Percentiles rank a stretch among this genome's conserved stretches.
phyloP scores from a whole-genome alignment of 805 yeast genomes.

The Pichia gijzeniarum region DNA sequence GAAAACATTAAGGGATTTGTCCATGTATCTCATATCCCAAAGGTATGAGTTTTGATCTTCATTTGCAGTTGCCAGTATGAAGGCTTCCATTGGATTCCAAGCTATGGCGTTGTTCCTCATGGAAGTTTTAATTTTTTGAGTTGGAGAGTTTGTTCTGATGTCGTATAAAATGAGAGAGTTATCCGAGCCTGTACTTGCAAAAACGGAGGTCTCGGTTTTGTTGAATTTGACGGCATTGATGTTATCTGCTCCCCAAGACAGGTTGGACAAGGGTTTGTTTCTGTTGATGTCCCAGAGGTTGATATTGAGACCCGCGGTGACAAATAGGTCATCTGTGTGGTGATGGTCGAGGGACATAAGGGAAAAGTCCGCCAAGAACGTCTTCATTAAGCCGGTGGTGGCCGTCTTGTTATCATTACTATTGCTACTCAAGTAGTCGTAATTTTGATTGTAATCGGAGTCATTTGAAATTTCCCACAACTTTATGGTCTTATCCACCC shows the following conservation, averaged over 20 bases:
- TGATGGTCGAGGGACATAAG: conserved; percentile 87
- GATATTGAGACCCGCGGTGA: conserved; percentile 86
- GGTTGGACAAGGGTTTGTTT: conserved; percentile 64
- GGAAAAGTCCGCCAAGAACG: conserved; percentile 78
- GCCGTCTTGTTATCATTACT: conserved; percentile 23
- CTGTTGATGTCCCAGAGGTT: conserved; percentile 90
- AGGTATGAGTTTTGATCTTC: conserved; percentile 94
- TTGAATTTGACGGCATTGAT: conserved; percentile 78
- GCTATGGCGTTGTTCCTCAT: conserved; percentile 80
- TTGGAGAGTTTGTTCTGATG: conserved; percentile 81
- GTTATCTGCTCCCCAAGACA: conserved; percentile 97
- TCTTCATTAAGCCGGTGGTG: conserved; percentile 59
- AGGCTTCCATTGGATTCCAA: conserved; percentile 99
- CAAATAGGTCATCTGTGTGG: conserved; percentile 62
- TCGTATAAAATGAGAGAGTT: conserved; percentile 89
- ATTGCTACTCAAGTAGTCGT: conserved; percentile 22
- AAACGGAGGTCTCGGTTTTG: conserved; percentile 78
- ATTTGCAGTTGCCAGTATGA: conserved; percentile 80
- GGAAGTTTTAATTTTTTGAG: conserved; percentile 80
- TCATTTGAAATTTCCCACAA: conserved; percentile 72
- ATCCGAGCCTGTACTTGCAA: conserved; percentile 89
- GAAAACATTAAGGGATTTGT: conserved; percentile 71
- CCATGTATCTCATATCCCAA: conserved; percentile 95
- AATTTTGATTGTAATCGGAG: conserved; percentile 19
- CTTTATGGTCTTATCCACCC: conserved; percentile 84